These are phyloP conservation scores for Heimioporus sp. DNA, from an alignment of 768 basidiomycete genomes.

Conservation along the genomic window DNA sequence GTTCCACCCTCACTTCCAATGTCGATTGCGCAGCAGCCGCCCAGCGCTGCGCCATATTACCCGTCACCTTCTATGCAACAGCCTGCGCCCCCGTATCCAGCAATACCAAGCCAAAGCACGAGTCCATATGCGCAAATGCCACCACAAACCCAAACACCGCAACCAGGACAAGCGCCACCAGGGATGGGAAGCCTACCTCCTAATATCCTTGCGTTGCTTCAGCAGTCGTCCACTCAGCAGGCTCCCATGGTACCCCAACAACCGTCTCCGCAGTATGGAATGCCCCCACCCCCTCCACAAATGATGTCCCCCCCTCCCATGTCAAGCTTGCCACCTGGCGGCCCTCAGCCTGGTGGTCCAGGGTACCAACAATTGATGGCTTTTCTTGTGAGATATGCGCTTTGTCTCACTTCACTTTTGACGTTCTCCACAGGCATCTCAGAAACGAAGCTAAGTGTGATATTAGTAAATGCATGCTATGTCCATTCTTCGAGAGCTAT, in stretches of 20 bases:
- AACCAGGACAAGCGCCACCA: constrained; percentile 33
- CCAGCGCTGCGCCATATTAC: constrained; percentile 41
- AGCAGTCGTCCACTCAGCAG: constrained; percentile 44
- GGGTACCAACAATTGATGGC: constrained; percentile 69
- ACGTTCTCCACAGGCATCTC: constrained; percentile 19
- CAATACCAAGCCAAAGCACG: constrained; percentile 16
- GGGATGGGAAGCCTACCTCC: constrained; percentile 51
- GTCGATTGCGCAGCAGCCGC: constrained; percentile 30
- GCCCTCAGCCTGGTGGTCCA: constrained; percentile 39
- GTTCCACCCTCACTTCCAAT: constrained; percentile 35
- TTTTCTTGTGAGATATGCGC: constrained; percentile 51
- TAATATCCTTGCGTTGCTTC: constrained; percentile 66
- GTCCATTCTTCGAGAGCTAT: background rate
- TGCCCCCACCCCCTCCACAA: constrained; percentile 39
- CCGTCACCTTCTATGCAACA: constrained; percentile 37
- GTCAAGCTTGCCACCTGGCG: constrained; percentile 38
- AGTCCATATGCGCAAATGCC: constrained; percentile 31
- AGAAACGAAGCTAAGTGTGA: constrained; percentile 24
- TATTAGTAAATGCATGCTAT: background rate
- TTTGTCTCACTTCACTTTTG: background rate
- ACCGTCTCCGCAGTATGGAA: constrained; percentile 33
- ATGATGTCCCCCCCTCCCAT: constrained; percentile 48
- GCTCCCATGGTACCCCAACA: constrained; percentile 33
- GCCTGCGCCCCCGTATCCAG: constrained; percentile 19
- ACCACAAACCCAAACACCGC: constrained; percentile 28